A percentile compares a stretch with the other conserved stretches of the same genome.
Evolutionary conservation across 1,284 basidiomycete species (phyloP).

Genomic region (Rhizopogon hawkerae): DNA sequence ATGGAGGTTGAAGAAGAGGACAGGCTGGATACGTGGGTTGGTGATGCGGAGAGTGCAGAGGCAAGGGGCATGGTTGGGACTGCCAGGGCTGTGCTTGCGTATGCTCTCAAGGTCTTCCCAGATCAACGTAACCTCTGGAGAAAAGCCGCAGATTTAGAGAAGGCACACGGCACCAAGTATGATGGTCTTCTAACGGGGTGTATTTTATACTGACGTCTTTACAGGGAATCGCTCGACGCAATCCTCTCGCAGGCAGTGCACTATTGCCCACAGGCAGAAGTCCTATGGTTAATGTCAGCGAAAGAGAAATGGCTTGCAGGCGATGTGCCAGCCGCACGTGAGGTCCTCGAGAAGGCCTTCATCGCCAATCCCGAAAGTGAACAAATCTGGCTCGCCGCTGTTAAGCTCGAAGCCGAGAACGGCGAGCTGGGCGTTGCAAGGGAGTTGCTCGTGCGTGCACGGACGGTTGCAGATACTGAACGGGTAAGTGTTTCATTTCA

Average conservation of each 20-base stretch:
- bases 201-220: background rate
- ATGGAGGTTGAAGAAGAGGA: constrained; percentile 96
- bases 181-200: constrained; percentile 13
- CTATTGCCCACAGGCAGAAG: constrained; percentile 89
- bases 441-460: constrained; percentile 80
- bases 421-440: constrained; percentile 80
- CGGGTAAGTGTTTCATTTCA: constrained; percentile 45
- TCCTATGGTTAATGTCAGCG: constrained; percentile 94
- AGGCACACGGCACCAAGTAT: constrained; percentile 74
- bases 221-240: constrained; percentile 72
- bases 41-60: constrained; percentile 82
- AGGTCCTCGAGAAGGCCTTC: constrained; percentile 85
- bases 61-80: constrained; percentile 71
- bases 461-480: constrained; percentile 85
- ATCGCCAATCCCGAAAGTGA: constrained; percentile 95
- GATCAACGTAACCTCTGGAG: constrained; percentile 80
- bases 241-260: constrained; percentile 79
- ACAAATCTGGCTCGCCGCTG: constrained; percentile 94
- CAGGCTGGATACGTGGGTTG: constrained; percentile 80
- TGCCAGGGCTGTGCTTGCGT: constrained; percentile 81
- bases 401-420: constrained; percentile 93
- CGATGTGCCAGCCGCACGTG: constrained; percentile 81
- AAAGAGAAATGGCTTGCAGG: constrained; percentile 91
- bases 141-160: constrained; percentile 87
- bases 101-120: constrained; percentile 87